These are phyloP conservation scores for Chlamydomonas schloesseri DNA, from an alignment of 139 green algal species.

Conservation along the genomic window DNA sequence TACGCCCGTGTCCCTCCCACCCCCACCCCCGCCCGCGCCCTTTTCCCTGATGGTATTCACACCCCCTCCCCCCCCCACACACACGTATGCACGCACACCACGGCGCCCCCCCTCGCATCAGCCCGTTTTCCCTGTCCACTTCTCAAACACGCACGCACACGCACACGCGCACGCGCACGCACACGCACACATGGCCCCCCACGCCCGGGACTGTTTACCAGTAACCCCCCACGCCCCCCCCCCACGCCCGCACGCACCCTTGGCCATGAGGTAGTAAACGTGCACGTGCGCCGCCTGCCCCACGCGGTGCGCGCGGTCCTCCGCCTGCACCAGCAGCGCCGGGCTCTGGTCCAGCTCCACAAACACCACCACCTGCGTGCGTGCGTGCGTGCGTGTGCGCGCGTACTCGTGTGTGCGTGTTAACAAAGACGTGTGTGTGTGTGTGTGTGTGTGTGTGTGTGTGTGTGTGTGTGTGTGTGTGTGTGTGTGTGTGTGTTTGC, in stretches of 20 bases:
- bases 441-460: background rate
- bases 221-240: background rate
- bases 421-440: background rate
- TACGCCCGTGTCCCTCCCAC: too few relatives aligned
- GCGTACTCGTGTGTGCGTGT: background rate
- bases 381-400: too few relatives aligned
- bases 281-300: constrained; percentile 68
- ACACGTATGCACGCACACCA: too few relatives aligned
- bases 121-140: too few relatives aligned
- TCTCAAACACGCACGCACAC: too few relatives aligned
- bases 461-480: too few relatives aligned
- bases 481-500: too few relatives aligned
- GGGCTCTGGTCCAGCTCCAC: constrained; percentile 71
- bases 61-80: too few relatives aligned
- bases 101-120: too few relatives aligned
- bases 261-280: constrained; percentile 78
- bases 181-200: background rate
- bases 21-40: too few relatives aligned
- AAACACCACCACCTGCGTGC: constrained; percentile 54
- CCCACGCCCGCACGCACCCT: background rate
- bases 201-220: background rate
- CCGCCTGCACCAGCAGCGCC: constrained; percentile 44
- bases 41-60: too few relatives aligned
- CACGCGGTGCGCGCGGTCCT: constrained; percentile 74
- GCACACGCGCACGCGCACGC: too few relatives aligned